Evolutionary conservation across 2,329 filamentous ascomycete genomes (phyloP), one percentile per base, ranked within the genome.

Genomic region (Metarhizium robertsii): DNA sequence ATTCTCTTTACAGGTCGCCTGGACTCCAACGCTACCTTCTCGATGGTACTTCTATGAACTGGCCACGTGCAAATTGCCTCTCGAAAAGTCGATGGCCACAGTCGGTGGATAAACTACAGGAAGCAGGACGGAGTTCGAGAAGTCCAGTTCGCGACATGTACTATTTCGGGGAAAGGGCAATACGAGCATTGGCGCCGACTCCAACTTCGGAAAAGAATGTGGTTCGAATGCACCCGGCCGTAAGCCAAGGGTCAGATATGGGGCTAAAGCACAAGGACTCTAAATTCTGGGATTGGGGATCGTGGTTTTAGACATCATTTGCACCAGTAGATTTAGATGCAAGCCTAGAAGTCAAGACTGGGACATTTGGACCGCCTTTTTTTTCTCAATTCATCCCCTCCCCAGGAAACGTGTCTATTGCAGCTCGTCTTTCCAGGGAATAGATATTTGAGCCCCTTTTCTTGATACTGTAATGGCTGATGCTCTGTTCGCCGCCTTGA

Each of bases 401-500:
- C 57, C 25, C 25, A 25, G 25, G 38, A 7, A 30, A 55, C 42
- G 53, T 34, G 54, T 54, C 59, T 66, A 67, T 51, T 67, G 62
- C 56, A 75, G 61, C 62, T 75, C 73, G 55, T 75, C 68, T 60
- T 68, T 72, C 73, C 73, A 75, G 1, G 73, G 73, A 57, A 75
- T 75, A 43, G 73, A 75, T 47, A 68, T 61, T 53, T 75, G 73
- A 14, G 73, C 72, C n/a, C 73, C 73, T 59, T 70, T 74, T 38
- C 69, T 66, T 25, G 71, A 63, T 32, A 75, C 73, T 7, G 73
- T 75, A 56, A 73, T 67, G 34, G 73, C 71, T 14, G 72, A 67
- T n/a, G 72, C 72, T 50, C 61, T 62, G 61, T 73, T 74, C 0
- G 87, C 84, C 1, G 83, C 85, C 55, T 72, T 62, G 54, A 75